Conservation (phyloP, 1,284 basidiomycete species). For the Cryptococcus floricola region DNA sequence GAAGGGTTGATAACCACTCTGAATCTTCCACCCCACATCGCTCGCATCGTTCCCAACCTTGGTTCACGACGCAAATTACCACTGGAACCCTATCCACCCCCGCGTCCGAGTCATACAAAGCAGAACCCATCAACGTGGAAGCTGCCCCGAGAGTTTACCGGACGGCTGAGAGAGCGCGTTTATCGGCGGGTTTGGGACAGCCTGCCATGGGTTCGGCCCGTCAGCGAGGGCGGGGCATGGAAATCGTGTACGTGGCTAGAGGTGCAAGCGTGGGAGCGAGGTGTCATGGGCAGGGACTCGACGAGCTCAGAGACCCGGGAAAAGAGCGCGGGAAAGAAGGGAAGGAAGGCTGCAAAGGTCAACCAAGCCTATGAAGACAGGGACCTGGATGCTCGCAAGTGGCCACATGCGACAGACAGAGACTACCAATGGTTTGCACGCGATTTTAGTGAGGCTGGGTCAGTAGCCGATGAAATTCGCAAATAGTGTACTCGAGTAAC, state of each 20-base stretch:
- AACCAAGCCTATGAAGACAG: neutral
- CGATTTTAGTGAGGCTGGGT: no score
- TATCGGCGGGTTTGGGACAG: conserved; percentile 32
- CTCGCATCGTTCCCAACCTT: conserved; percentile 19
- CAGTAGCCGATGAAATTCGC: no score
- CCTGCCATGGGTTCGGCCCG: conserved; percentile 23
- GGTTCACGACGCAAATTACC: neutral
- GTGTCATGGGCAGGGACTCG: neutral
- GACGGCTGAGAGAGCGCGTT: conserved; percentile 19
- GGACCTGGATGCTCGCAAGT: neutral
- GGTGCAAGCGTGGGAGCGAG: conserved; percentile 7
- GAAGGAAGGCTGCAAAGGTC: neutral
- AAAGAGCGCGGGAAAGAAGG: neutral
- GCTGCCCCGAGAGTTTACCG: conserved; percentile 17
- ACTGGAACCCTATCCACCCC: conserved; percentile 17
- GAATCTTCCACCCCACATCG: conserved; percentile 9
- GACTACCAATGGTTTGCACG: neutral
- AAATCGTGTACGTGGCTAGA: conserved; percentile 17
- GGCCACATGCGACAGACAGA: neutral
- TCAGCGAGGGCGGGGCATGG: conserved; percentile 6
- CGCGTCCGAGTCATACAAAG: conserved; percentile 22
- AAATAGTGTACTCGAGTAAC: no score
- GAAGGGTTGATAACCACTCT: neutral
- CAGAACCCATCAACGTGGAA: conserved; percentile 30
- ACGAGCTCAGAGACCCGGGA: neutral